Percentiles rank a stretch among this genome's conserved stretches.
phyloP scores from a whole-genome alignment of 2,329 filamentous ascomycete genomes.

The Paecilomyces niveus region DNA sequence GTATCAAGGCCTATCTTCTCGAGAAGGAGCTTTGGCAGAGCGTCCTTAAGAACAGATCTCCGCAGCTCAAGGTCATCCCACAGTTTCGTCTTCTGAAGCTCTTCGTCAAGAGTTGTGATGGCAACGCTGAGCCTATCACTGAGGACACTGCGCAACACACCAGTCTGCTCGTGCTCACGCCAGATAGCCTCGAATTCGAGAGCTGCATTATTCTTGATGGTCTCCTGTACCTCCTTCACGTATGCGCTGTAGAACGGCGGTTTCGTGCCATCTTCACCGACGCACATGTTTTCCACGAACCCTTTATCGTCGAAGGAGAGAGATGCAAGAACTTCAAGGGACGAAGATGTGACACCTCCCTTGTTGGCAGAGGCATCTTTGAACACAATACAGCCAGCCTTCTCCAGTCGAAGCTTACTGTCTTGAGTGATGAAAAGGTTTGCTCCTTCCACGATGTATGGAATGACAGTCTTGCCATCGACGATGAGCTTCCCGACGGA shows the following conservation, averaged over 20 bases:
- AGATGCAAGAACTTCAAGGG: constrained; percentile 88
- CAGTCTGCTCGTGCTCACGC: constrained; percentile 82
- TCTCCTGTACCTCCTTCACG: constrained; percentile 82
- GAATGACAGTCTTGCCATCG: constrained; percentile 78
- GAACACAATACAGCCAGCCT: constrained; percentile 90
- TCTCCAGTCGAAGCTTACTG: constrained; percentile 88
- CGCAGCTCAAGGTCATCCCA: constrained; percentile 80
- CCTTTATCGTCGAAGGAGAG: constrained; percentile 86
- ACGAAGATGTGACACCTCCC: constrained; percentile 95
- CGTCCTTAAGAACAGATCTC: constrained; percentile 71
- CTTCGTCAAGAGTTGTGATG: constrained; percentile 94
- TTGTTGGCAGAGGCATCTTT: constrained; percentile 99
- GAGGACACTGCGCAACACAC: constrained; percentile 72
- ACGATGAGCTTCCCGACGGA: constrained; percentile 82
- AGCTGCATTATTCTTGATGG: constrained; percentile 82
- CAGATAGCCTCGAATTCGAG: constrained; percentile 98
- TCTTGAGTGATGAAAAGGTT: constrained; percentile 99
- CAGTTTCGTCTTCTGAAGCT: constrained; percentile 85
- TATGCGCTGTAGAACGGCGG: constrained; percentile 92
- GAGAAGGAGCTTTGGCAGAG: constrained; percentile 74
- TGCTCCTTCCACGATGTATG: constrained; percentile 95
- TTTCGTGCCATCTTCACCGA: constrained; percentile 64
- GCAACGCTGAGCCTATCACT: constrained; percentile 85
- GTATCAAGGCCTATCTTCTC: constrained; percentile 87
- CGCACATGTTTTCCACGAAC: constrained; percentile 92